A percentile compares a stretch with the other conserved stretches of the same genome.
phyloP scores from a whole-genome alignment of 2,329 filamentous ascomycete species.

The Alternaria angustiovoidea region DNA sequence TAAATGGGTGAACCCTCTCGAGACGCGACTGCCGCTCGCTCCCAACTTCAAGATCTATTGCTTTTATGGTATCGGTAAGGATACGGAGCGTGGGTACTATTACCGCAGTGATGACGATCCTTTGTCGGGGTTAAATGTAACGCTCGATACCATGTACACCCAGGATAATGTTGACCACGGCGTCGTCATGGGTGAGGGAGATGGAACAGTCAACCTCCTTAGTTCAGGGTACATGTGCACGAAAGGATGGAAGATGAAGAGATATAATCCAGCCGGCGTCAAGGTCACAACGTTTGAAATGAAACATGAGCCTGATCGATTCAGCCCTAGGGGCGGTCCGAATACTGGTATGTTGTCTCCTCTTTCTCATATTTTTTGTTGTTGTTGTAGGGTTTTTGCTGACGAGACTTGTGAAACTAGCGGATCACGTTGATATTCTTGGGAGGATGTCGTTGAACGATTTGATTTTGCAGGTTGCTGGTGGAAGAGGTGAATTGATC shows the following conservation, averaged over 20 bases:
- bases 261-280: slow-evolving; percentile 87
- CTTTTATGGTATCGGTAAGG: slow-evolving; percentile 95
- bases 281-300: slow-evolving; percentile 91
- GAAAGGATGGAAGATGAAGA: slow-evolving; percentile 89
- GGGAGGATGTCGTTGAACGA: slow-evolving; percentile 90
- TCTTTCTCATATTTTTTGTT: neutral
- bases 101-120: slow-evolving; percentile 77
- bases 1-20: slow-evolving; percentile 96
- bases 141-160: slow-evolving; percentile 61
- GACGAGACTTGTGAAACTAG: slow-evolving; percentile 46
- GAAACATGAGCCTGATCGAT: slow-evolving; percentile 93
- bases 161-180: slow-evolving; percentile 74
- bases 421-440: slow-evolving; percentile 96
- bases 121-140: slow-evolving; percentile 71
- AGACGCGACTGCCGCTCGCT: slow-evolving; percentile 84
- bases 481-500: slow-evolving; percentile 82
- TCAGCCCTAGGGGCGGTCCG: slow-evolving; percentile 78
- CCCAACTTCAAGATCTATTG: slow-evolving; percentile 94
- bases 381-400: slow-evolving; percentile 1
- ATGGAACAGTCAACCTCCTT: slow-evolving; percentile 93
- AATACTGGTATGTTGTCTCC: slow-evolving; percentile 63
- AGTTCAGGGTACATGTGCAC: slow-evolving; percentile 97
- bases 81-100: slow-evolving; percentile 91
- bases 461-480: slow-evolving; percentile 83
- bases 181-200: slow-evolving; percentile 94